These are phyloP conservation scores for Solanum ossicruentum DNA, from an alignment of 257 asterid genomes.

Conservation along the genomic window DNA sequence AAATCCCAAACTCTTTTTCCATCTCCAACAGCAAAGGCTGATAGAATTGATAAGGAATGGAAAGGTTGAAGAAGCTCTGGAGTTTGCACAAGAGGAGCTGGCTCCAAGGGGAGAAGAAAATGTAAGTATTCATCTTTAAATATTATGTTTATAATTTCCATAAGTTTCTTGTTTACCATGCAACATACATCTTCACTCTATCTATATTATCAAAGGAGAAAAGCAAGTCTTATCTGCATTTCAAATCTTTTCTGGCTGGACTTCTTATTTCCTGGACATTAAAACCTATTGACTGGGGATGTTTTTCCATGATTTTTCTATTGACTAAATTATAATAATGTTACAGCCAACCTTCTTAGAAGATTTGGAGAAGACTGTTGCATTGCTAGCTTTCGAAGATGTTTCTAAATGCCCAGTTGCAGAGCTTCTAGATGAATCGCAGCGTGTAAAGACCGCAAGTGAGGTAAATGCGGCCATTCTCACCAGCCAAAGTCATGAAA, in stretches of 20 bases:
- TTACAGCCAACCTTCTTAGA: constrained; percentile 56
- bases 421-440: constrained; percentile 64
- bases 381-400: constrained; percentile 75
- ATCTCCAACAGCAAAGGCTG: constrained; percentile 83
- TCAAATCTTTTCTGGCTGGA: background rate
- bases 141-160: background rate
- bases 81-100: constrained; percentile 89
- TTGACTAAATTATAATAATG: background rate
- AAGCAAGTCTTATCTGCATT: background rate
- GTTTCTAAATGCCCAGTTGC: constrained; percentile 55
- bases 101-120: constrained; percentile 94
- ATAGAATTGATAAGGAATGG: constrained; percentile 71
- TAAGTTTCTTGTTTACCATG: background rate
- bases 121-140: constrained; percentile 21
- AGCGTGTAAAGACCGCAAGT: constrained; percentile 73
- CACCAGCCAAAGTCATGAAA: constrained; percentile 83
- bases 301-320: background rate
- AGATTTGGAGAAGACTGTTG: constrained; percentile 78
- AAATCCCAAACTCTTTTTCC: constrained; percentile 76
- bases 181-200: background rate
- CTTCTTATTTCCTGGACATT: background rate
- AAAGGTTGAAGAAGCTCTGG: constrained; percentile 74
- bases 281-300: background rate
- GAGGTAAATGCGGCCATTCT: constrained; percentile 84
- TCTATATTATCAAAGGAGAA: background rate